A percentile compares a stretch with the other conserved stretches of the same genome.
phyloP scores from a whole-genome alignment of 768 basidiomycete species.

The Mrakia blollopis region DNA sequence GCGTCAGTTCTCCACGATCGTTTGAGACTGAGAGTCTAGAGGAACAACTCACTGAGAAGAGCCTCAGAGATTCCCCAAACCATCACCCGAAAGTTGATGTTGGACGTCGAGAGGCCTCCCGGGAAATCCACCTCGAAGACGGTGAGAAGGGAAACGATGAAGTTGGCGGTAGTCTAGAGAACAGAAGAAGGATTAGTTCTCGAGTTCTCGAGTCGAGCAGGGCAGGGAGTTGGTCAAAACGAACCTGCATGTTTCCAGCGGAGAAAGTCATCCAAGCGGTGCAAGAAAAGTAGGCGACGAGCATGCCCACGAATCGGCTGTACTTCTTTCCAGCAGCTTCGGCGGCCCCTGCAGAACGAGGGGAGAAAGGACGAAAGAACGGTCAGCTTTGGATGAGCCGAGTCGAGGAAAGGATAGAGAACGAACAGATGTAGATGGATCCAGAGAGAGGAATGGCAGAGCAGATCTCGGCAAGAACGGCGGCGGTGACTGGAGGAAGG shows the following conservation, averaged over 20 bases:
- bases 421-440: constrained; percentile 53
- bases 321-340: constrained; percentile 85
- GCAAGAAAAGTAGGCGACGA: constrained; percentile 89
- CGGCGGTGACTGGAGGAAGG: background rate
- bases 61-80: constrained; percentile 77
- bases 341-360: constrained; percentile 51
- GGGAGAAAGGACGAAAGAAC: too few relatives aligned
- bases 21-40: background rate
- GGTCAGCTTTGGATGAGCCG: too few relatives aligned
- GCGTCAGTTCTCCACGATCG: background rate
- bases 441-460: constrained; percentile 70
- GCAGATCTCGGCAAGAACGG: constrained; percentile 75
- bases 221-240: background rate
- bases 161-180: constrained; percentile 74
- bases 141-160: constrained; percentile 73
- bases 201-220: background rate
- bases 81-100: constrained; percentile 78
- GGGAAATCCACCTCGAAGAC: constrained; percentile 79
- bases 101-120: constrained; percentile 64
- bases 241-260: constrained; percentile 75
- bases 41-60: background rate
- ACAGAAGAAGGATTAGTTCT: background rate
- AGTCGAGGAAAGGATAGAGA: too few relatives aligned
- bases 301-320: constrained; percentile 77
- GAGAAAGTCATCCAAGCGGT: constrained; percentile 96